Percentiles rank a stretch among this genome's conserved stretches.
These are phyloP conservation scores for Cystobasidiaceae sp. DNA, from an alignment of 1,284 basidiomycete genomes.

Conservation along the genomic window DNA sequence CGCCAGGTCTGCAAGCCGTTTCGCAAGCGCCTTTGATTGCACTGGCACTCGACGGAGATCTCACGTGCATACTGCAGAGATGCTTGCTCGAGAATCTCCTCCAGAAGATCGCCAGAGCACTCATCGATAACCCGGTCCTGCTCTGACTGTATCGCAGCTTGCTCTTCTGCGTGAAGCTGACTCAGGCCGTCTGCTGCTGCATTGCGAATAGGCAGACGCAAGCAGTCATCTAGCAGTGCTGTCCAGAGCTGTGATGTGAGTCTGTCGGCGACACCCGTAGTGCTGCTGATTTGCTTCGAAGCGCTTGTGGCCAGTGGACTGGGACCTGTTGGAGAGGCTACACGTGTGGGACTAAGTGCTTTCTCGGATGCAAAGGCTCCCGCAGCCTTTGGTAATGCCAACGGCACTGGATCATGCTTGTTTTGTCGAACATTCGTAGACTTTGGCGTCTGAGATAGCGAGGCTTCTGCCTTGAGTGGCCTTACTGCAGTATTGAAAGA, in stretches of 20 bases:
- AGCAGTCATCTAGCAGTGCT: neutral
- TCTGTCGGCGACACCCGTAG: neutral
- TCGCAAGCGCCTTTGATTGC: neutral
- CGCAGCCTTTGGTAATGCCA: too few relatives aligned
- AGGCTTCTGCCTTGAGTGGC: too few relatives aligned
- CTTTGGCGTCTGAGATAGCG: too few relatives aligned
- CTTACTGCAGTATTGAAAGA: neutral
- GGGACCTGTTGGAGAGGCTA: neutral
- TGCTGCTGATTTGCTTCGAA: too few relatives aligned
- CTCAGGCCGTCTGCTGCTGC: constrained; percentile 2
- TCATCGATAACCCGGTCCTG: constrained; percentile 2
- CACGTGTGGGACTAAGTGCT: too few relatives aligned
- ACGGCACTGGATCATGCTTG: too few relatives aligned
- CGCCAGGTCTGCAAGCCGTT: neutral
- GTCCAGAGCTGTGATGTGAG: neutral
- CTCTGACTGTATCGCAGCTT: constrained; percentile 8
- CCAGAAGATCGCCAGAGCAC: constrained; percentile 5
- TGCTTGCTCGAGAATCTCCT: neutral
- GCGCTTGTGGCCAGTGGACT: neutral
- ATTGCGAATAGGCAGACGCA: neutral
- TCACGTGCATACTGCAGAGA: neutral
- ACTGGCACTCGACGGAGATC: neutral
- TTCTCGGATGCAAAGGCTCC: too few relatives aligned
- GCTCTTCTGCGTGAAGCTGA: neutral
- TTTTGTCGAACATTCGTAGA: too few relatives aligned